Evolutionary conservation across 768 basidiomycete genomes (phyloP).

Genomic region (Mrakia gelida): DNA sequence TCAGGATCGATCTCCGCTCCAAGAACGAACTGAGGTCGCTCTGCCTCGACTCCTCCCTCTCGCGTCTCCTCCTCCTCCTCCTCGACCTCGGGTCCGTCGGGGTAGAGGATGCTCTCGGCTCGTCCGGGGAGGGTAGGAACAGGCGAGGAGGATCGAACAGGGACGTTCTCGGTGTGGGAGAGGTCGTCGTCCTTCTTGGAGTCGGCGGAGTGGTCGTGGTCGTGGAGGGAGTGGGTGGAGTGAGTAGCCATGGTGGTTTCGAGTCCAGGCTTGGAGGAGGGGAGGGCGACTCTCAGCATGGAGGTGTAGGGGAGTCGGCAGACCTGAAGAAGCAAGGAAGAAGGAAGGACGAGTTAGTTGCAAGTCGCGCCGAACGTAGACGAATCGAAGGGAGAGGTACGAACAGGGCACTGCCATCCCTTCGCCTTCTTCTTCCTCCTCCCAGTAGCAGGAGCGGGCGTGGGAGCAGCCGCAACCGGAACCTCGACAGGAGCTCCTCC

Average conservation of each 20-base stretch:
- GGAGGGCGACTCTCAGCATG: constrained; percentile 66
- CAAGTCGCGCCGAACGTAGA: constrained; percentile 42
- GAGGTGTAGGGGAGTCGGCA: constrained; percentile 72
- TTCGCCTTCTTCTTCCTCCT: constrained; percentile 84
- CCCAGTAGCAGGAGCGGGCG: constrained; percentile 39
- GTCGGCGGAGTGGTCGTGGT: constrained; percentile 14
- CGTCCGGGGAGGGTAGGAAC: constrained; percentile 44
- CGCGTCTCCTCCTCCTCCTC: constrained; percentile 23
- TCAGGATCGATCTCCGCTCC: constrained; percentile 31
- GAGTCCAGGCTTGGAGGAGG: constrained; percentile 30
- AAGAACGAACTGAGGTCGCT: constrained; percentile 40
- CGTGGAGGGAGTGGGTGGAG: constrained; percentile 38
- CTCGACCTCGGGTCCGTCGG: constrained; percentile 37
- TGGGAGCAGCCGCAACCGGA: constrained; percentile 39
- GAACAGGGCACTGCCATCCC: constrained; percentile 96
- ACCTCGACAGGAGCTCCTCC: constrained; percentile 42
- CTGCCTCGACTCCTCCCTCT: neutral
- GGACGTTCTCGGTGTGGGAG: constrained; percentile 31
- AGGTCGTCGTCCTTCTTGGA: constrained; percentile 6
- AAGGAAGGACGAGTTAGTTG: neutral
- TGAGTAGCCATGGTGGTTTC: constrained; percentile 32
- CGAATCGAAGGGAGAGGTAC: constrained; percentile 40
- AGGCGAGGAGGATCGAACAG: constrained; percentile 33
- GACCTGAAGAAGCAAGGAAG: constrained; percentile 16
- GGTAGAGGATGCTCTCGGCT: constrained; percentile 44